Conservation (phyloP, 2,329 filamentous ascomycete genomes). For the Ophiostoma ulmi region DNA sequence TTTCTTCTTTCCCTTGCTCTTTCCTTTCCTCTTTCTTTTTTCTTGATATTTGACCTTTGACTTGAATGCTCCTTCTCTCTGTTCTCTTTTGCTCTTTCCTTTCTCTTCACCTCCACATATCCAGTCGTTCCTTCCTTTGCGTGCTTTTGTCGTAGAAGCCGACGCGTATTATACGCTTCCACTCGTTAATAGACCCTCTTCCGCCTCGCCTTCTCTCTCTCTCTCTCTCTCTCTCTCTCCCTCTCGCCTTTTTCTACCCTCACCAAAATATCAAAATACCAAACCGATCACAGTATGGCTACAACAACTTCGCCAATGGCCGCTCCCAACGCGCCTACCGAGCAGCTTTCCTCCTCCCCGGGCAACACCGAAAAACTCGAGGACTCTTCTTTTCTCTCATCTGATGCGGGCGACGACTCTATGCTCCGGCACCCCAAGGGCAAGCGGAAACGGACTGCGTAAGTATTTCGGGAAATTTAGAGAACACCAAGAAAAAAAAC, state of each 20-base stretch:
- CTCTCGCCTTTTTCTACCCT: not conserved
- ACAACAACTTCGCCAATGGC: slow-evolving; percentile 22
- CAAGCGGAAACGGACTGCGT: slow-evolving; percentile 61
- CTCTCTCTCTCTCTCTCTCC: not conserved
- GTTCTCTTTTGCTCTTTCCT: slow-evolving; percentile 10
- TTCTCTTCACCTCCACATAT: slow-evolving; percentile 15
- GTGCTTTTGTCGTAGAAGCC: slow-evolving; percentile 11
- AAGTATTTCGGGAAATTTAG: slow-evolving; percentile 34
- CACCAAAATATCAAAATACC: not conserved
- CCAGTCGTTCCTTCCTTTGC: slow-evolving; percentile 21
- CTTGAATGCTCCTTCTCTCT: not conserved
- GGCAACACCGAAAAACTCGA: slow-evolving; percentile 22
- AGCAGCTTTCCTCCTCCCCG: slow-evolving; percentile 24
- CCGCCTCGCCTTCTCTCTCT: not conserved
- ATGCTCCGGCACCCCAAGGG: slow-evolving; percentile 48
- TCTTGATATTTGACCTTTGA: slow-evolving; percentile 3
- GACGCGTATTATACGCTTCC: slow-evolving; percentile 24
- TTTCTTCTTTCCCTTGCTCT: slow-evolving; percentile 11
- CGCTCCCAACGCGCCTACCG: slow-evolving; percentile 19
- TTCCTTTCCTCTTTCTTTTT: slow-evolving; percentile 6
- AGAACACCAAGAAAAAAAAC: not conserved
- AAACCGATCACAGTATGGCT: slow-evolving; percentile 21
- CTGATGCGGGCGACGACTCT: slow-evolving; percentile 23
- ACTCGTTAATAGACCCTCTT: slow-evolving; percentile 12
- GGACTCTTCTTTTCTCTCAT: slow-evolving; percentile 24